These are phyloP conservation scores for Escallonia rubra DNA, from an alignment of 129 eudicot genomes.

Conservation along the genomic window DNA sequence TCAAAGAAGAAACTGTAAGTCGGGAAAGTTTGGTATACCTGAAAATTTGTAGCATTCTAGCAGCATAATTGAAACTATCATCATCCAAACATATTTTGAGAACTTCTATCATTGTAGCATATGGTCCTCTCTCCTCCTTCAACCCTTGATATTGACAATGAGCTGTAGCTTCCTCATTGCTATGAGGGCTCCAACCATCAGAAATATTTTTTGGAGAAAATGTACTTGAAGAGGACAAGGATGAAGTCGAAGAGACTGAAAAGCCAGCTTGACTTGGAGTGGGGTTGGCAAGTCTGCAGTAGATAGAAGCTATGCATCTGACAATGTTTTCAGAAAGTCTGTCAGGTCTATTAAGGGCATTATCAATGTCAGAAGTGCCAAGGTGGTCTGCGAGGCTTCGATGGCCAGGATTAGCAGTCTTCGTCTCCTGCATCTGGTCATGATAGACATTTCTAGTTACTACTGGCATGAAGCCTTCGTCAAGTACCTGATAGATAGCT, in stretches of 20 bases:
- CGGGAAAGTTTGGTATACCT: slow-evolving; percentile 30
- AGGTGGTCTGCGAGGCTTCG: slow-evolving; percentile 81
- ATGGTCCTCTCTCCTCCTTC: slow-evolving; percentile 48
- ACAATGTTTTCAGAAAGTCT: slow-evolving; percentile 71
- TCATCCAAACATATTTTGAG: slow-evolving; percentile 58
- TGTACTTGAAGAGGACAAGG: slow-evolving; percentile 70
- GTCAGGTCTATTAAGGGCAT: slow-evolving; percentile 42
- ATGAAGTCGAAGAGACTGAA: slow-evolving; percentile 56
- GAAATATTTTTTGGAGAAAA: slow-evolving; percentile 67
- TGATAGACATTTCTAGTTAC: not conserved
- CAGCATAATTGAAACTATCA: slow-evolving; percentile 64
- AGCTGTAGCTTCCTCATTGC: slow-evolving; percentile 40
- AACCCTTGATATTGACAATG: slow-evolving; percentile 27
- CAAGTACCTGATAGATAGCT: not conserved
- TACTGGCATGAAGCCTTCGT: not conserved
- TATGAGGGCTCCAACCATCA: slow-evolving; percentile 75
- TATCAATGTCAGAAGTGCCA: slow-evolving; percentile 34
- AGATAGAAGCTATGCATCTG: slow-evolving; percentile 70
- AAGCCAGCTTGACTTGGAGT: slow-evolving; percentile 30
- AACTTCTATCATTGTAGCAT: slow-evolving; percentile 56
- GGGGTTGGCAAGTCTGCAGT: slow-evolving; percentile 71
- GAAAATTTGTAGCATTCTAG: slow-evolving; percentile 66
- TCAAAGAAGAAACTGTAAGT: not conserved
- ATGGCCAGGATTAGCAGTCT: slow-evolving; percentile 26
- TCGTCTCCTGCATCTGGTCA: slow-evolving; percentile 47